These are phyloP conservation scores for Gossypium schwendimanii DNA, from an alignment of 441 rosid species.

Conservation along the genomic window DNA sequence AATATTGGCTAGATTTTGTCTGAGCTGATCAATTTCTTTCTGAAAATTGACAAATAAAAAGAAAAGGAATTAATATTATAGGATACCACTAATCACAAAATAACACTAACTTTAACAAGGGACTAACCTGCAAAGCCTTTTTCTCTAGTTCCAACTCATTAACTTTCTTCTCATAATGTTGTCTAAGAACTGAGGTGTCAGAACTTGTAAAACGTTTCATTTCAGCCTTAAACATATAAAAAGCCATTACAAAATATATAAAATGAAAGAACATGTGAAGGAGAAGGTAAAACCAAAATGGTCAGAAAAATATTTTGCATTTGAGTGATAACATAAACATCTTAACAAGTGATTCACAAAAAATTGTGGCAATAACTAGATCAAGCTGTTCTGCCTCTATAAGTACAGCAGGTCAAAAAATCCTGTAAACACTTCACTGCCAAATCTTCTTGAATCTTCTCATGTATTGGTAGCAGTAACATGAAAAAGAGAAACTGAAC, in stretches of 20 bases:
- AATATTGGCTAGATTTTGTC: constrained; percentile 59
- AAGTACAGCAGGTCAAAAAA: background rate
- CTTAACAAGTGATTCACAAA: background rate
- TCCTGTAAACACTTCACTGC: background rate
- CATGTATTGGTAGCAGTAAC: background rate
- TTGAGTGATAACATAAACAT: background rate
- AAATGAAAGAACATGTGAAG: background rate
- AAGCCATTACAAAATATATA: background rate
- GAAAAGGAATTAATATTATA: constrained; percentile 2
- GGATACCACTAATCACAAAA: background rate
- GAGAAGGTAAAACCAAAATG: background rate
- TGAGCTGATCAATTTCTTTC: constrained; percentile 89
- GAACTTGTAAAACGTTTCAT: constrained; percentile 69
- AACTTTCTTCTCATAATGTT: constrained; percentile 92
- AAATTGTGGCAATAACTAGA: background rate
- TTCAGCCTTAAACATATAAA: constrained; percentile 64
- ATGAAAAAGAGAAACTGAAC: background rate
- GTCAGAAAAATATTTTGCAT: background rate
- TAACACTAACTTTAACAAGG: background rate
- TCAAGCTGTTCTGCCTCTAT: background rate
- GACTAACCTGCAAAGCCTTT: constrained; percentile 62
- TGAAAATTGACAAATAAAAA: constrained; percentile 30
- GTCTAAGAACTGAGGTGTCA: constrained; percentile 81
- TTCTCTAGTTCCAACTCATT: constrained; percentile 83
- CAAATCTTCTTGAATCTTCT: background rate